phyloP scores from a whole-genome alignment of 2,329 filamentous ascomycete species.

The Cytospora piceae region DNA sequence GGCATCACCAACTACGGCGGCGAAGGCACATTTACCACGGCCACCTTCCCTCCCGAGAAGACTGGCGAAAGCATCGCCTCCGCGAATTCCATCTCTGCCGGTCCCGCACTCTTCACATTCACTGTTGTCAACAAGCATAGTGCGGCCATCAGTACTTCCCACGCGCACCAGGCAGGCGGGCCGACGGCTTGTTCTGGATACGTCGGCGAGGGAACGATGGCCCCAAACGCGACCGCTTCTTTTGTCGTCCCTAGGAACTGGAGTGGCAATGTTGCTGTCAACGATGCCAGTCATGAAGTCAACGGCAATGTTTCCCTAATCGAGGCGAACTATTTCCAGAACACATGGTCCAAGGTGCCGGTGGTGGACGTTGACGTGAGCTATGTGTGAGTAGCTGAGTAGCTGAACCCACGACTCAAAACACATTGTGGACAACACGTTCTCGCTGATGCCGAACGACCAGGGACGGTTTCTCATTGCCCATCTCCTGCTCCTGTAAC shows the following conservation, averaged over 20 bases:
- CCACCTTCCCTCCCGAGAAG: neutral
- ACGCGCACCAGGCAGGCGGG: conserved; percentile 20
- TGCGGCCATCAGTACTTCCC: conserved; percentile 30
- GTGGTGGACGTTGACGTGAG: conserved; percentile 33
- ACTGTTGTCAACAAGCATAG: too few species aligned
- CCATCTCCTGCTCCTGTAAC: conserved; percentile 33
- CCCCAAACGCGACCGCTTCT: conserved; percentile 15
- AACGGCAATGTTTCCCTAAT: conserved; percentile 29
- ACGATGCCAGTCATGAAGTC: conserved; percentile 17
- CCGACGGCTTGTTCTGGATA: conserved; percentile 21
- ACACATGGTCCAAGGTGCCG: conserved; percentile 6
- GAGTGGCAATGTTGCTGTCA: conserved; percentile 32
- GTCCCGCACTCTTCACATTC: conserved; percentile 24
- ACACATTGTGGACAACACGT: neutral
- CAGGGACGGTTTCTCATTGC: conserved; percentile 32
- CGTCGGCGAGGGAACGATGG: conserved; percentile 29
- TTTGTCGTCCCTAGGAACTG: conserved; percentile 31
- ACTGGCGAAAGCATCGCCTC: neutral
- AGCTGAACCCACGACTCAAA: too few species aligned
- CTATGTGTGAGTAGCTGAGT: conserved; percentile 32
- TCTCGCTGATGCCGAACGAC: neutral
- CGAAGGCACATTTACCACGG: neutral
- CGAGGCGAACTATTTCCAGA: conserved; percentile 28
- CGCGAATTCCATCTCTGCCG: neutral
- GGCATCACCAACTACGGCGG: too few species aligned